These are phyloP conservation scores for Crithidia expoeki DNA, from an alignment of 208 protist genomes.

Conservation along the genomic window DNA sequence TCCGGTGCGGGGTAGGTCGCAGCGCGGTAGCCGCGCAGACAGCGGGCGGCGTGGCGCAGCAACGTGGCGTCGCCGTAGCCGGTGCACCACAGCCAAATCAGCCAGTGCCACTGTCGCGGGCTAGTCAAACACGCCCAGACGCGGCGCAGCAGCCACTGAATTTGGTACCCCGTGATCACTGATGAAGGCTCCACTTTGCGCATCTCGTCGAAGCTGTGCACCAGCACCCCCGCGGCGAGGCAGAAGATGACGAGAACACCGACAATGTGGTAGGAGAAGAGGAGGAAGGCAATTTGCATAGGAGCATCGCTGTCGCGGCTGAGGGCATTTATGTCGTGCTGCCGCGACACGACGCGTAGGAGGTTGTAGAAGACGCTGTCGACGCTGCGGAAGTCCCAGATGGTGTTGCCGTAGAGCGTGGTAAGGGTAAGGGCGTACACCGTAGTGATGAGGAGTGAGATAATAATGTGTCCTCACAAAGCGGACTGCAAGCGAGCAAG, in stretches of 20 bases:
- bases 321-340: slow-evolving; percentile 44
- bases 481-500: slow-evolving; percentile 12
- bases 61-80: slow-evolving; percentile 22
- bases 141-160: slow-evolving; percentile 11
- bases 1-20: slow-evolving; percentile 21
- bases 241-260: slow-evolving; percentile 23
- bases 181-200: slow-evolving; percentile 12
- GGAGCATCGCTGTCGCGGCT: slow-evolving; percentile 5
- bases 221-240: slow-evolving; percentile 31
- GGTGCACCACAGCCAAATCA: slow-evolving; percentile 5
- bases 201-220: slow-evolving; percentile 25
- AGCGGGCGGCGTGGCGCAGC: slow-evolving; percentile 16
- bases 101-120: slow-evolving; percentile 16
- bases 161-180: slow-evolving; percentile 7
- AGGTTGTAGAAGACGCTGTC: slow-evolving; percentile 35
- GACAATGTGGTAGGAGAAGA: slow-evolving; percentile 41
- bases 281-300: slow-evolving; percentile 27
- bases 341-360: slow-evolving; percentile 46
- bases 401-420: slow-evolving; percentile 24
- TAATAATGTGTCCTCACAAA: slow-evolving; percentile 34
- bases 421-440: slow-evolving; percentile 43
- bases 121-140: neutral
- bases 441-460: slow-evolving; percentile 41
- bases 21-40: slow-evolving; percentile 23
- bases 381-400: slow-evolving; percentile 51